Evolutionary conservation across 2,329 filamentous ascomycete species (phyloP).

Genomic region (Juglanconis oblonga): DNA sequence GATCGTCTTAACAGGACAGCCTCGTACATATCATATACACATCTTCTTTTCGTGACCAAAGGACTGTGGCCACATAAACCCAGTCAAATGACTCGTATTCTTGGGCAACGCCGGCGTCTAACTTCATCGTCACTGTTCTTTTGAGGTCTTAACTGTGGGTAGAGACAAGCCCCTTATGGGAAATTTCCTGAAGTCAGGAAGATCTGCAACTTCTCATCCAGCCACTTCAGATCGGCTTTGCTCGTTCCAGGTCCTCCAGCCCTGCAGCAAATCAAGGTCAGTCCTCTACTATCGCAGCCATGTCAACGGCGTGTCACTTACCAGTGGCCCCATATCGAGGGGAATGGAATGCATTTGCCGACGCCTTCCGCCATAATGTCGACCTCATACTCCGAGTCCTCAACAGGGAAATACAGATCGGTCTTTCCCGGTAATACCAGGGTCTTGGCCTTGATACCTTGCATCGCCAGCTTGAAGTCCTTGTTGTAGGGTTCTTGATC

Average conservation of each 20-base stretch:
- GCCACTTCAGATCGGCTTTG: constrained; percentile 64
- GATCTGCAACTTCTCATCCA: constrained; percentile 55
- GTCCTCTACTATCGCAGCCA: not conserved
- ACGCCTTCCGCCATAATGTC: constrained; percentile 28
- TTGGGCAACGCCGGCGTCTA: too few species aligned
- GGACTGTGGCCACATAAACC: too few species aligned
- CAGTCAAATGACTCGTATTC: too few species aligned
- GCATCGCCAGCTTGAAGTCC: constrained; percentile 63
- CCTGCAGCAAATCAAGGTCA: constrained; percentile 26
- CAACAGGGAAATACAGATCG: constrained; percentile 78
- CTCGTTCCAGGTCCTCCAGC: constrained; percentile 64
- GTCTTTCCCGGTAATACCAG: constrained; percentile 70
- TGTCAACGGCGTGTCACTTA: constrained; percentile 11
- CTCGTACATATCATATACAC: too few species aligned
- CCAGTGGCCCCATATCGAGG: constrained; percentile 31
- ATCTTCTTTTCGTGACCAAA: too few species aligned
- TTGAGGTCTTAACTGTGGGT: too few species aligned
- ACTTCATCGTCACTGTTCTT: too few species aligned
- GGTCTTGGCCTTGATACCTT: constrained; percentile 67
- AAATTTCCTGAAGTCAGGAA: constrained; percentile 31
- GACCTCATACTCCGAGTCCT: constrained; percentile 76
- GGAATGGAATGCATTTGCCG: constrained; percentile 26
- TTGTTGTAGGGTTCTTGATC: constrained; percentile 66
- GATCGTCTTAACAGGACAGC: too few species aligned
- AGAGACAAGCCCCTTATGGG: not conserved